A percentile compares a stretch with the other conserved stretches of the same genome.
phyloP scores from a whole-genome alignment of 164 flowering plant species.

The Dillenia suffruticosa region DNA sequence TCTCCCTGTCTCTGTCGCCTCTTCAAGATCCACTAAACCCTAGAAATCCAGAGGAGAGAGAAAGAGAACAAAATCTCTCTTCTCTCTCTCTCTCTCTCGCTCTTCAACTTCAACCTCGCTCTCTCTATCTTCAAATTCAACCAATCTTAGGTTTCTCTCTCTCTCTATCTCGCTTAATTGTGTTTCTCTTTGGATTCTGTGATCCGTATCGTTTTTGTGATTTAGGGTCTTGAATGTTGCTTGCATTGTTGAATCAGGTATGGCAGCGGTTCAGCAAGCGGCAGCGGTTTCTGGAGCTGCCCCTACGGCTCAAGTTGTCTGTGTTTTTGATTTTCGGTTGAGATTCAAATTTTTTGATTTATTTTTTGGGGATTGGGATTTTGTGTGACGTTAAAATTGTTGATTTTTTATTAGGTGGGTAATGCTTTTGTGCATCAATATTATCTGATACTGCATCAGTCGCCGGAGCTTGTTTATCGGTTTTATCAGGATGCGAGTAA shows the following conservation, averaged over 20 bases:
- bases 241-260: conserved; percentile 8
- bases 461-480: conserved; percentile 56
- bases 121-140: not conserved
- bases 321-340: conserved; percentile 1
- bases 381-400: not conserved
- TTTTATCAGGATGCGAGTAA: conserved; percentile 69
- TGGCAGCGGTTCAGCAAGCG: conserved; percentile 36
- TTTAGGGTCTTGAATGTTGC: not conserved
- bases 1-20: conserved; percentile 8
- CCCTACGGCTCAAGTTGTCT: conserved; percentile 47
- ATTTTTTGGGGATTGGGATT: not conserved
- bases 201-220: not conserved
- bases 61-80: not conserved
- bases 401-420: conserved; percentile 46
- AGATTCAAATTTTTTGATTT: not conserved
- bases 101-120: not conserved
- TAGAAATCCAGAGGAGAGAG: conserved; percentile 13
- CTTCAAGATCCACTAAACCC: conserved; percentile 27
- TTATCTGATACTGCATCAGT: conserved; percentile 62
- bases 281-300: conserved; percentile 12
- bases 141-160: not conserved
- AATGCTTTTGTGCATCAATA: conserved; percentile 76
- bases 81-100: conserved; percentile 5
- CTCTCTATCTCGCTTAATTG: not conserved
- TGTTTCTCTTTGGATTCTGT: not conserved